Evolutionary conservation across 768 basidiomycete genomes (phyloP).

Genomic region (Termitomyces sp.): DNA sequence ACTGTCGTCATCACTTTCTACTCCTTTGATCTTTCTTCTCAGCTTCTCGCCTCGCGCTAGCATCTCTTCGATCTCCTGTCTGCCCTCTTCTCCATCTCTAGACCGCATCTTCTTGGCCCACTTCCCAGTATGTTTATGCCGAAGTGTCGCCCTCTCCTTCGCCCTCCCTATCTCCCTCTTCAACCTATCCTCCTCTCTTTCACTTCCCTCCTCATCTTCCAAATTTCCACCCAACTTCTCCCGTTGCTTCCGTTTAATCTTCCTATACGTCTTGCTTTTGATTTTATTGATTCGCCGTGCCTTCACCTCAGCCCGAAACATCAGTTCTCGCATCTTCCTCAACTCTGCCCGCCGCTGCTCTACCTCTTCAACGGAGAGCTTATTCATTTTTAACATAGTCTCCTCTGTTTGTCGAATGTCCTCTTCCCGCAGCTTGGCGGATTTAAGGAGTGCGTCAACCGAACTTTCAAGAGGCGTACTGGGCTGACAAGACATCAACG

Average conservation of each 20-base stretch:
- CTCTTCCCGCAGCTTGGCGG: constrained; percentile 78
- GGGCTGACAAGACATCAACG: constrained; percentile 41
- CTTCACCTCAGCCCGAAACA: constrained; percentile 90
- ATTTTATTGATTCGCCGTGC: constrained; percentile 90
- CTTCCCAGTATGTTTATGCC: constrained; percentile 85
- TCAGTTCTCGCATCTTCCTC: constrained; percentile 84
- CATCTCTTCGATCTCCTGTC: constrained; percentile 79
- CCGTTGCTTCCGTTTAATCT: constrained; percentile 73
- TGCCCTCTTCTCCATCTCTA: constrained; percentile 48
- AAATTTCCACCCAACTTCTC: constrained; percentile 52
- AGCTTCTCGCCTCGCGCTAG: constrained; percentile 76
- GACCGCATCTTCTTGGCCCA: constrained; percentile 77
- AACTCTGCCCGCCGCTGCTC: constrained; percentile 76
- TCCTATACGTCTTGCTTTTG: constrained; percentile 91
- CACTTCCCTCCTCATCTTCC: constrained; percentile 39
- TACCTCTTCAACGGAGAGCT: constrained; percentile 83
- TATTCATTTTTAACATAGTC: constrained; percentile 65
- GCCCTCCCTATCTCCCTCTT: constrained; percentile 79
- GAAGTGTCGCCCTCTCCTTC: constrained; percentile 81
- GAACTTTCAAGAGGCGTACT: constrained; percentile 81
- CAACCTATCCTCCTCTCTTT: constrained; percentile 51
- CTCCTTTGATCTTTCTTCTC: constrained; percentile 68
- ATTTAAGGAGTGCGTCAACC: constrained; percentile 73
- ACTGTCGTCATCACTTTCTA: constrained; percentile 50
- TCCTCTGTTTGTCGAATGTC: constrained; percentile 78